Evolutionary conservation across 768 basidiomycete genomes (phyloP).

Genomic region (Infundibulicybe gibba): DNA sequence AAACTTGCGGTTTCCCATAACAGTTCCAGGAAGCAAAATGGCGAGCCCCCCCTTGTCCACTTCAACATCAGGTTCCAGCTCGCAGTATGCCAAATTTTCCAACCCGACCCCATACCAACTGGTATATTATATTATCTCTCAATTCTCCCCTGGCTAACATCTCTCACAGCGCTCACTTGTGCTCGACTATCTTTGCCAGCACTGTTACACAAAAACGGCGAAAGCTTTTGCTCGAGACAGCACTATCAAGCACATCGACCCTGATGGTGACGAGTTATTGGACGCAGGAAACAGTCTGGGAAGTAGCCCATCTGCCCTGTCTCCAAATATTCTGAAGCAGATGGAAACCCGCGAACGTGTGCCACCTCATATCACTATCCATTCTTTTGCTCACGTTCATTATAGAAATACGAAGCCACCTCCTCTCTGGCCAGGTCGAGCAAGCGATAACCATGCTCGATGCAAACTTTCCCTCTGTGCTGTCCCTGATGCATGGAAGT

Average conservation of each 20-base stretch:
- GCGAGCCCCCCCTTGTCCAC: constrained; percentile 1
- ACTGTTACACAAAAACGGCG: constrained; percentile 70
- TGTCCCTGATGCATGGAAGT: constrained; percentile 26
- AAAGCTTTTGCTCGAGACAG: constrained; percentile 64
- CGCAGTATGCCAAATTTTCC: constrained; percentile 11
- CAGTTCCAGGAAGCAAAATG: not conserved
- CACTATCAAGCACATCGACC: constrained; percentile 57
- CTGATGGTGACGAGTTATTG: constrained; percentile 66
- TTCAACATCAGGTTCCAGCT: not conserved
- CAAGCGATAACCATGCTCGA: constrained; percentile 67
- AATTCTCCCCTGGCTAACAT: not conserved
- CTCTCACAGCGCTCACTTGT: constrained; percentile 57
- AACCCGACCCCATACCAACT: constrained; percentile 40
- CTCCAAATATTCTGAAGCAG: constrained; percentile 37
- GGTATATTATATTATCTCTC: constrained; percentile 20
- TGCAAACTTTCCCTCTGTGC: constrained; percentile 71
- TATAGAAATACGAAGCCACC: constrained; percentile 64
- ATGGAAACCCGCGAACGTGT: constrained; percentile 55
- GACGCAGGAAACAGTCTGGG: constrained; percentile 14
- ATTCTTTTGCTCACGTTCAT: not conserved
- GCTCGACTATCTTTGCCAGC: constrained; percentile 74
- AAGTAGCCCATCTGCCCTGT: constrained; percentile 15
- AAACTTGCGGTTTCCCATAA: too few relatives aligned
- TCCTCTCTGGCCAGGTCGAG: constrained; percentile 74
- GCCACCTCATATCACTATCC: constrained; percentile 8